These are phyloP conservation scores for Apiospora koreana DNA, from an alignment of 2,329 filamentous ascomycete genomes.

Conservation along the genomic window DNA sequence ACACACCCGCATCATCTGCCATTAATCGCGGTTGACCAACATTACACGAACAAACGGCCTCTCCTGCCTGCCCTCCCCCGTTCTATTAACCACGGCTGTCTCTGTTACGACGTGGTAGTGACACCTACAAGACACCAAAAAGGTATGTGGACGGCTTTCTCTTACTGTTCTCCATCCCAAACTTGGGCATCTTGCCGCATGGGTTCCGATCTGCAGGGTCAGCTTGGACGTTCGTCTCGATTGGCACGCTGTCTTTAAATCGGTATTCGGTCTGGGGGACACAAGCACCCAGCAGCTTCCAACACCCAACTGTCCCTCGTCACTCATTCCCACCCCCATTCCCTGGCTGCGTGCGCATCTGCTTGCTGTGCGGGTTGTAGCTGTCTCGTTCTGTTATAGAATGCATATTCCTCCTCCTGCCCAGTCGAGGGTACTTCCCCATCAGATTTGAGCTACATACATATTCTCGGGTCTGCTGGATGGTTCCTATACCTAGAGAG, in stretches of 20 bases:
- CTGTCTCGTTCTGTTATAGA: background rate
- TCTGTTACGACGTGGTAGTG: background rate
- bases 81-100: background rate
- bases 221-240: background rate
- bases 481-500: slow-evolving; percentile 1
- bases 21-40: slow-evolving; percentile 3
- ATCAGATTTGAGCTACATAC: background rate
- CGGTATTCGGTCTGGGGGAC: slow-evolving; percentile 1
- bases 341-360: background rate
- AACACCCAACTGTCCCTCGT: background rate
- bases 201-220: background rate
- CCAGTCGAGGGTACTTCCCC: background rate
- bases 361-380: background rate
- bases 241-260: background rate
- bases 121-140: background rate
- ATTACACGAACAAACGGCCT: slow-evolving; percentile 8
- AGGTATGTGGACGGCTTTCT: slow-evolving; percentile 1
- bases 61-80: background rate
- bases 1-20: slow-evolving; percentile 6
- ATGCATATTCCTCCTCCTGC: background rate
- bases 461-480: background rate
- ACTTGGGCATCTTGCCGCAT: background rate
- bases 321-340: background rate
- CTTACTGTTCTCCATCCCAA: background rate
- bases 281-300: background rate